Evolutionary conservation across 2,329 filamentous ascomycete genomes (phyloP).

Genomic region (Aureobasidium musti): DNA sequence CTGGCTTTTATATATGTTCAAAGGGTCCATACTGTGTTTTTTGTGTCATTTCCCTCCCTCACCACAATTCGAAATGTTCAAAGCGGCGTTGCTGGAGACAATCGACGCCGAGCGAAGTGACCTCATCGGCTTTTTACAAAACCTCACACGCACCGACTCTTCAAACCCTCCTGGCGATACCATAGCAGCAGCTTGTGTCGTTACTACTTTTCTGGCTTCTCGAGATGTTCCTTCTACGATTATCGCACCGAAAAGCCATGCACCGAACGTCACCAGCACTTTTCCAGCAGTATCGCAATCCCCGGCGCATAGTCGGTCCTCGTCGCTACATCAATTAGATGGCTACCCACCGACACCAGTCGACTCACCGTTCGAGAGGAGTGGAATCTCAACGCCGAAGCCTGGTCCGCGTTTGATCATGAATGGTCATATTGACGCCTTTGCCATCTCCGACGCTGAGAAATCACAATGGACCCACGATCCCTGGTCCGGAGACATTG

Average conservation of each 20-base stretch:
- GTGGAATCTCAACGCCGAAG: conserved; percentile 16
- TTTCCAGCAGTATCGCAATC: conserved; percentile 33
- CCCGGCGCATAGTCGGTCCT: conserved; percentile 13
- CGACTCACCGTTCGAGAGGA: background rate
- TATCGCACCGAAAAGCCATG: conserved; percentile 39
- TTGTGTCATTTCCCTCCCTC: background rate
- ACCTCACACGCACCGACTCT: conserved; percentile 42
- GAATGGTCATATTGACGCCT: conserved; percentile 50
- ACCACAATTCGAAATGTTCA: conserved; percentile 28
- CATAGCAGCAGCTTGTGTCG: conserved; percentile 40
- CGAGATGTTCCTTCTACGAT: conserved; percentile 36
- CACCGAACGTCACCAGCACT: conserved; percentile 44
- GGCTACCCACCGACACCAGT: conserved; percentile 16
- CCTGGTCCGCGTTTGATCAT: conserved; percentile 43
- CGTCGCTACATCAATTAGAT: background rate
- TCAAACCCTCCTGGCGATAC: conserved; percentile 47
- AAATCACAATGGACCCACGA: conserved; percentile 41
- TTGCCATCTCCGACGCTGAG: conserved; percentile 42
- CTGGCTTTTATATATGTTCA: background rate
- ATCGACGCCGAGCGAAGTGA: conserved; percentile 37
- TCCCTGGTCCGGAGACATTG: conserved; percentile 45
- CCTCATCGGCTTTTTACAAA: conserved; percentile 41
- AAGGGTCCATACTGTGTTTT: background rate
- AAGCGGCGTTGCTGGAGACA: conserved; percentile 35
- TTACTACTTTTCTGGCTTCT: conserved; percentile 38